These are phyloP conservation scores for Taphrina populina DNA, from an alignment of 1,139 yeast species.

Conservation along the genomic window DNA sequence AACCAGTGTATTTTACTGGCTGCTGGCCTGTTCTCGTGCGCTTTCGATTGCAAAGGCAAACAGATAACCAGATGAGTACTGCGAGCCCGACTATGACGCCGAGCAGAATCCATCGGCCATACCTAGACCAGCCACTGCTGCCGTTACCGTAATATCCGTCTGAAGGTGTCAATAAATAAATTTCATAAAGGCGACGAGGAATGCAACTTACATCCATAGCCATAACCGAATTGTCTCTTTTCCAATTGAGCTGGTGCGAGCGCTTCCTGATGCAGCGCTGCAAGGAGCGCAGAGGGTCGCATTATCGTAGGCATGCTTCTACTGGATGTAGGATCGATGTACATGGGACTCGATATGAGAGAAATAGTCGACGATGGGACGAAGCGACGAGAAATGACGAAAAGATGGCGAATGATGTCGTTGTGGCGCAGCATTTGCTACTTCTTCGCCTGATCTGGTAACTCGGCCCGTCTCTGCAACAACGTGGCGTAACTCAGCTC, in stretches of 20 bases:
- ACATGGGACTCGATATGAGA: too few relatives aligned
- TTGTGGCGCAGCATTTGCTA: too few relatives aligned
- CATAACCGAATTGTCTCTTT: constrained; percentile 14
- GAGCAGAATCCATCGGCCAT: constrained; percentile 31
- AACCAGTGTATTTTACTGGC: constrained; percentile 34
- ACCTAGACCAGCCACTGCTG: constrained; percentile 14
- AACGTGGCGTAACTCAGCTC: background rate
- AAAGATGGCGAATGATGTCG: too few relatives aligned
- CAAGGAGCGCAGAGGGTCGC: constrained; percentile 4
- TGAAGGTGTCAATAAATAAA: too few relatives aligned
- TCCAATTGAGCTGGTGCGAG: background rate
- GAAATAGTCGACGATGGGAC: too few relatives aligned
- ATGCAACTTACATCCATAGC: constrained; percentile 6
- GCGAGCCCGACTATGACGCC: constrained; percentile 29
- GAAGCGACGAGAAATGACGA: too few relatives aligned
- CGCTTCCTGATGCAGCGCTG: background rate
- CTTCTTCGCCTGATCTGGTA: too few relatives aligned
- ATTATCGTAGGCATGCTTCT: background rate
- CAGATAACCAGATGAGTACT: constrained; percentile 18
- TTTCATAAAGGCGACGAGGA: too few relatives aligned
- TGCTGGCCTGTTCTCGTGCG: constrained; percentile 17
- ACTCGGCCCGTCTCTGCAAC: too few relatives aligned
- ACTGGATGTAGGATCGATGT: background rate
- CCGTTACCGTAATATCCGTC: constrained; percentile 5
- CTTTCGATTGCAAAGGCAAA: constrained; percentile 27